Conservation (phyloP, 2,329 filamentous ascomycete species). For the Scytalidium sp. region DNA sequence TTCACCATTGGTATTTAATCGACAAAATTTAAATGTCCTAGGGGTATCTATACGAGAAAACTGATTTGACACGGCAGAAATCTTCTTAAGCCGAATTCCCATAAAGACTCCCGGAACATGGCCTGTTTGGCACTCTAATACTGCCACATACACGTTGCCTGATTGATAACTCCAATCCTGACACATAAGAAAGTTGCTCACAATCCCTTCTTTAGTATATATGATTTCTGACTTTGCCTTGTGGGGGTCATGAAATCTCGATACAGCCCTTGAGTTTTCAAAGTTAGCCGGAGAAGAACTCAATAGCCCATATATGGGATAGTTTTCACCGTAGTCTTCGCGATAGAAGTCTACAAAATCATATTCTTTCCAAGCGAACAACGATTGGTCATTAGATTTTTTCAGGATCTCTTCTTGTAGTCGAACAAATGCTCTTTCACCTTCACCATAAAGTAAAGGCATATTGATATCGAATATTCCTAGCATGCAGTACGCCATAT, state of each 20-base stretch:
- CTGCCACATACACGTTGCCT: neutral
- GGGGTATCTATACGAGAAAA: neutral
- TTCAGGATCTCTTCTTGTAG: slow-evolving; percentile 34
- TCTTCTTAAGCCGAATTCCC: neutral
- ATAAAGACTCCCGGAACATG: neutral
- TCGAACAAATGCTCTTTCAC: slow-evolving; percentile 25
- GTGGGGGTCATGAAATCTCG: neutral
- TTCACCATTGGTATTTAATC: neutral
- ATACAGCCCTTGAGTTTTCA: neutral
- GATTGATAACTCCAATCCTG: neutral
- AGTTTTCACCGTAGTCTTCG: slow-evolving; percentile 1
- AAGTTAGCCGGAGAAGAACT: neutral
- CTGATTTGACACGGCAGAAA: neutral
- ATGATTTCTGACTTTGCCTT: neutral
- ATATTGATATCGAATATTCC: slow-evolving; percentile 42
- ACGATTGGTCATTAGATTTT: slow-evolving; percentile 23
- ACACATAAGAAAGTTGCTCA: neutral
- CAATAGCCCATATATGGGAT: slow-evolving; percentile 1
- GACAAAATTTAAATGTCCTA: neutral
- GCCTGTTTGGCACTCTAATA: neutral
- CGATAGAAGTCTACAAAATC: neutral
- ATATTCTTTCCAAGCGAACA: slow-evolving; percentile 24
- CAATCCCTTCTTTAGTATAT: neutral
- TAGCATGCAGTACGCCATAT: slow-evolving; percentile 41
- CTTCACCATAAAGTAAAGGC: slow-evolving; percentile 40